Conservation (phyloP, 352 stramenopile genomes). For the Achlya hypogyna region DNA sequence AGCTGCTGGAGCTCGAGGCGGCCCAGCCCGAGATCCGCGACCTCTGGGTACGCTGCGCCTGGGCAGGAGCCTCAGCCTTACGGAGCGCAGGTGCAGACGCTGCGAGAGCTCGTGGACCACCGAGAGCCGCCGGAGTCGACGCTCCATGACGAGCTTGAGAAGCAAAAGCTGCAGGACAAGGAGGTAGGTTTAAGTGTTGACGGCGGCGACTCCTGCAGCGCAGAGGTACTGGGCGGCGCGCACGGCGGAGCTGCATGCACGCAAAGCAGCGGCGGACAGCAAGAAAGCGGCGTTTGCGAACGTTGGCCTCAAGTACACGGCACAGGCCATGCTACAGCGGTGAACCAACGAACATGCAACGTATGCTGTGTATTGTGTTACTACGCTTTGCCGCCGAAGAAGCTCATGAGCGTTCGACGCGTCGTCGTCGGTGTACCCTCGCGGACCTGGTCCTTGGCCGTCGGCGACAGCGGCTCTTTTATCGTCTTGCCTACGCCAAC, state of each 20-base stretch:
- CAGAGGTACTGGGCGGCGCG: slow-evolving; percentile 12
- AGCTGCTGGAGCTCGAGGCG: slow-evolving; percentile 4
- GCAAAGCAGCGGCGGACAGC: neutral
- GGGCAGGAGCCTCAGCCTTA: neutral
- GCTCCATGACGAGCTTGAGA: neutral
- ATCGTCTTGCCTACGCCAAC: neutral
- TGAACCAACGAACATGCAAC: neutral
- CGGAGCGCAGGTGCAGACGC: slow-evolving; percentile 1
- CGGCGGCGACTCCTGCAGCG: neutral
- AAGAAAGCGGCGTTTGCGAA: slow-evolving; percentile 18
- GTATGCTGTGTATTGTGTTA: neutral
- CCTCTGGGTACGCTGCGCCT: slow-evolving; percentile 5
- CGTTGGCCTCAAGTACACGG: slow-evolving; percentile 16
- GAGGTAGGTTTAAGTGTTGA: neutral
- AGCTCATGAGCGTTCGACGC: slow-evolving; percentile 17
- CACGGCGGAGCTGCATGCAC: neutral
- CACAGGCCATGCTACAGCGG: slow-evolving; percentile 10
- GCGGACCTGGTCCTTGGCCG: neutral
- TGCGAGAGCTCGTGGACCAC: slow-evolving; percentile 1
- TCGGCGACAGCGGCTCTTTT: neutral
- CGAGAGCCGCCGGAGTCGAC: neutral
- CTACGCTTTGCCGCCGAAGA: slow-evolving; percentile 11
- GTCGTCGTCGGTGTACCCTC: slow-evolving; percentile 7
- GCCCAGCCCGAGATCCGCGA: neutral
- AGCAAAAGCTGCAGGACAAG: slow-evolving; percentile 15